Conservation (phyloP, 352 stramenopile species). For the Phytopythium aichiense region DNA sequence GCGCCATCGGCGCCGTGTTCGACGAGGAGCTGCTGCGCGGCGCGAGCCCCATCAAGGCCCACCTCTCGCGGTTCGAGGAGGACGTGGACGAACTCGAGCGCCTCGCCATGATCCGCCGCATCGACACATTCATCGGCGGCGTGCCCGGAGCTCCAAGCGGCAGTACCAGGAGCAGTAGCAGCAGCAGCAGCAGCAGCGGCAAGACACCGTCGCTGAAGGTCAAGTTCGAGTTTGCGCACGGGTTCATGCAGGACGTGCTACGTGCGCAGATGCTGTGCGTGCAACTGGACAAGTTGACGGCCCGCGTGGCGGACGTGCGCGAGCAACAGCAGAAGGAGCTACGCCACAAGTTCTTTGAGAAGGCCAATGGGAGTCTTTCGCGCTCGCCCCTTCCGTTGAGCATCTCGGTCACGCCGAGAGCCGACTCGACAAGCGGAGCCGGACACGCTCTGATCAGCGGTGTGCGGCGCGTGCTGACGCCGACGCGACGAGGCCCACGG, state of each 20-base stretch:
- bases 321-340: constrained; percentile 75
- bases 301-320: constrained; percentile 63
- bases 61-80: constrained; percentile 56
- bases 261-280: constrained; percentile 77
- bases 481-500: constrained; percentile 11
- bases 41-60: constrained; percentile 65
- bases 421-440: constrained; percentile 8
- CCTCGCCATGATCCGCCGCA: constrained; percentile 69
- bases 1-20: constrained; percentile 70
- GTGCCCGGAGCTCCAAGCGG: constrained; percentile 24
- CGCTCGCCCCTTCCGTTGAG: constrained; percentile 25
- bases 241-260: constrained; percentile 84
- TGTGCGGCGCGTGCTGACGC: constrained; percentile 28
- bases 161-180: constrained; percentile 1
- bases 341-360: constrained; percentile 72
- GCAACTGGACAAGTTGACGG: constrained; percentile 78
- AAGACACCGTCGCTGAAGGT: constrained; percentile 34
- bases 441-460: constrained; percentile 8
- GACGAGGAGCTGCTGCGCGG: constrained; percentile 68
- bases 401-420: constrained; percentile 10
- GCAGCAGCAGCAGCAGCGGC: not conserved
- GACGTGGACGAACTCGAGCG: constrained; percentile 76
- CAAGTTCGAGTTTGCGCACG: constrained; percentile 84
- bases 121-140: constrained; percentile 73
- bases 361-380: constrained; percentile 58